These are phyloP conservation scores for Hypholoma sublateritium DNA, from an alignment of 768 basidiomycete species.

Conservation along the genomic window DNA sequence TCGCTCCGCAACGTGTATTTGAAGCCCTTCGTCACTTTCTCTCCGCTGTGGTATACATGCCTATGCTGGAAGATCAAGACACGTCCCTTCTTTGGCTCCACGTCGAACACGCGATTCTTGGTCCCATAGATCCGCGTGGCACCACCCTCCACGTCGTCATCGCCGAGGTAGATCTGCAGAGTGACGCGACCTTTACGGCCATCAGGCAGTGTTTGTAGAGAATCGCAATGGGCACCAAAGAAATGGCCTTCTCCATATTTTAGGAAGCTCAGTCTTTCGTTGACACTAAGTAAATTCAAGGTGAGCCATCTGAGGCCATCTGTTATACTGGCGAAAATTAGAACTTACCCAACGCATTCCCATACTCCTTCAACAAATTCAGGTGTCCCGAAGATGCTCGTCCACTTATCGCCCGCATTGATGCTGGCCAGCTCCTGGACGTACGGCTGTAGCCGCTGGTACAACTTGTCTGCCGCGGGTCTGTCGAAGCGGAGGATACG, in stretches of 20 bases:
- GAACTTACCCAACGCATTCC: conserved; percentile 35
- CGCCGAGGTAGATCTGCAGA: conserved; percentile 46
- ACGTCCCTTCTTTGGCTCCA: conserved; percentile 41
- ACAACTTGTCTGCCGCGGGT: conserved; percentile 32
- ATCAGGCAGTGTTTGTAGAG: conserved; percentile 33
- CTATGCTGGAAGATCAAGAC: conserved; percentile 47
- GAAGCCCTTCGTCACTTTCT: conserved; percentile 36
- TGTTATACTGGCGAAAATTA: background rate
- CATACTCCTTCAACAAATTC: conserved; percentile 29
- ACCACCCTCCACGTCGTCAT: conserved; percentile 35
- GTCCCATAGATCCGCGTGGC: conserved; percentile 39
- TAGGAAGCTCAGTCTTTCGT: conserved; percentile 45
- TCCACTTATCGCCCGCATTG: conserved; percentile 30
- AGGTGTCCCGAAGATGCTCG: conserved; percentile 25
- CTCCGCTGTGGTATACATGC: conserved; percentile 40
- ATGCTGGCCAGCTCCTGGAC: conserved; percentile 37
- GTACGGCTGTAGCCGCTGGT: conserved; percentile 34
- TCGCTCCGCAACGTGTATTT: conserved; percentile 44
- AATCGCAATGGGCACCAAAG: conserved; percentile 42
- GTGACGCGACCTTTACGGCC: conserved; percentile 39
- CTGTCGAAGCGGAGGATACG: conserved; percentile 37
- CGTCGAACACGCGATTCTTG: conserved; percentile 32
- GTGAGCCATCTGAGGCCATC: background rate
- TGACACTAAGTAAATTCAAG: conserved; percentile 33
- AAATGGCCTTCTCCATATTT: conserved; percentile 43